Conservation (phyloP, 768 basidiomycete species). For the Lyophyllum decastes region DNA sequence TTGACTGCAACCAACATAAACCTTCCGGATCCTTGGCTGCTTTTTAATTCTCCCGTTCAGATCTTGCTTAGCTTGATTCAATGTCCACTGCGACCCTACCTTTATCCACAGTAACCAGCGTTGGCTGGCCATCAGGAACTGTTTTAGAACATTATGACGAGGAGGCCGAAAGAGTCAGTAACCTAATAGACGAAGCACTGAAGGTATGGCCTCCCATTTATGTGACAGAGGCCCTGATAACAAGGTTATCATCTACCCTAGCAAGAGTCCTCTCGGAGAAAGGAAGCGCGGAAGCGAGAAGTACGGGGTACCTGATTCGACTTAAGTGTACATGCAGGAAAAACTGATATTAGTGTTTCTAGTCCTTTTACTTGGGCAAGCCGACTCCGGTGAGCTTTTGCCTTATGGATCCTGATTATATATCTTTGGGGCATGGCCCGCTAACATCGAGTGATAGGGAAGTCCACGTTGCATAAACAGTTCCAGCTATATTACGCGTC, state of each 20-base stretch:
- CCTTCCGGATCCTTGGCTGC: background rate
- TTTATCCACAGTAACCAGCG: background rate
- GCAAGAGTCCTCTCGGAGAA: conserved; percentile 14
- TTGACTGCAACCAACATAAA: background rate
- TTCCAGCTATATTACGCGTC: conserved; percentile 19
- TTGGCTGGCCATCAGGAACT: conserved; percentile 7
- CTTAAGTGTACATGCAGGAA: background rate
- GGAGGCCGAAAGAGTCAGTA: conserved; percentile 11
- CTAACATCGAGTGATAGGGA: conserved; percentile 8
- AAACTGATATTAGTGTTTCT: background rate
- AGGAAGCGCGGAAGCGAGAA: conserved; percentile 13
- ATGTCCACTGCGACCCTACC: conserved; percentile 7
- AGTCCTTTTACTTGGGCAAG: conserved; percentile 18
- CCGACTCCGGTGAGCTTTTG: conserved; percentile 15
- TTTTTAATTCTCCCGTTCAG: background rate
- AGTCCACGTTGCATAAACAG: conserved; percentile 20
- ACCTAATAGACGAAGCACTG: conserved; percentile 16
- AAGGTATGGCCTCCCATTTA: conserved; percentile 5
- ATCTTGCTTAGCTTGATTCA: background rate
- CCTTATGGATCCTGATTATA: background rate
- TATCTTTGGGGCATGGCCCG: background rate
- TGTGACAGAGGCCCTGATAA: background rate
- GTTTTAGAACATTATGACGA: conserved; percentile 12
- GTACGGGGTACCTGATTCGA: conserved; percentile 10
- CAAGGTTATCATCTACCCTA: background rate